Base-by-base conservation (phyloP, 129 eudicot species). In the Logfia minima region DNA sequence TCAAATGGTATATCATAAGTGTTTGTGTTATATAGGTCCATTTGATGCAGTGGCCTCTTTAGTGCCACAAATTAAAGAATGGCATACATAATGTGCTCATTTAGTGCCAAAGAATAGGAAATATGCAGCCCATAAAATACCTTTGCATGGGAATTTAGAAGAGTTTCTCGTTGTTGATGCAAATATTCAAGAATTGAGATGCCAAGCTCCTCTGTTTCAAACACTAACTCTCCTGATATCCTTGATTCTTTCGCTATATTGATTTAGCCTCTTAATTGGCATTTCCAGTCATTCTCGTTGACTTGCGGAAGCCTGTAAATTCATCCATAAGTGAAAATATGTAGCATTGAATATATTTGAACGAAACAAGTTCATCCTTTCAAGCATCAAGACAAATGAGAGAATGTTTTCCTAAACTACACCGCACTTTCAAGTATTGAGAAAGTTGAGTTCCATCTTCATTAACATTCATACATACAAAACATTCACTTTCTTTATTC, bases 171-270 rank as follows among this genome's bases (percentile, higher is more conserved):
- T 60, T 95, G 97, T 75, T 91, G 97, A 66, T 91, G 93, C 77
- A 91, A 84, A 89, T 95, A 97, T 83, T 84, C 87, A 72, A 95
- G 96, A 71, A 95, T 95, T 28, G 96, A 89, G 22, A 89, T 81
- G 9, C 99, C 97, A 79, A 95, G 89, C 78, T 95, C 94, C 81
- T 95, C 97, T 29, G 99, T 92, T 85, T 95, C 97, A 63, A 95
- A 84, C 56, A 85, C 93, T n/a, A 83, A 90, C 84, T 85, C 99
- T 92, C 71, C 90, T 83, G 72, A 92, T 91, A 77, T 91, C 99
- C 88, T 74, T 86, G 35, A 95, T 85, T 84, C 97, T 87, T 23
- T 91, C 97, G 68, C 94, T 87, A 18, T 95, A 91, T 77, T 86
- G 90, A 82, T 89, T 74, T 65, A 95, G 79, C 76, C 97, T 91